A percentile compares a stretch with the other conserved stretches of the same genome.
These are phyloP conservation scores for Lachancea dasiensis DNA, from an alignment of 805 yeast species.

Conservation along the genomic window DNA sequence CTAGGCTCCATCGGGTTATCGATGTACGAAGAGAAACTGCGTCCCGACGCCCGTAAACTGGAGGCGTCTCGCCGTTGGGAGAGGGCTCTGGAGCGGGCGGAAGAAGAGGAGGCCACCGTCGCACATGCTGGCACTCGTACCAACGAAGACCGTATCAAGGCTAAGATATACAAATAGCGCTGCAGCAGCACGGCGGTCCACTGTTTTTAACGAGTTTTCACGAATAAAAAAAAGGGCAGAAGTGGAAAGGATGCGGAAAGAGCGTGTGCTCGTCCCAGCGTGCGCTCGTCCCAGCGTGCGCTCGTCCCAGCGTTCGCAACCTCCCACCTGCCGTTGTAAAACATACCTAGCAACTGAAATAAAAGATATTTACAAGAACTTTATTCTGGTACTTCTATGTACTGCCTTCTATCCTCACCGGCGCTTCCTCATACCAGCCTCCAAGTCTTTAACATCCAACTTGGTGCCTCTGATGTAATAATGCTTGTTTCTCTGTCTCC, in stretches of 20 bases:
- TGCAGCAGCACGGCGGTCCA: neutral
- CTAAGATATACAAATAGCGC: constrained; percentile 30
- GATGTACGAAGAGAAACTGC: constrained; percentile 56
- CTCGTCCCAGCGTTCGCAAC: too few species aligned
- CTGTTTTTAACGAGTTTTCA: constrained; percentile 28
- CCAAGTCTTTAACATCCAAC: constrained; percentile 70
- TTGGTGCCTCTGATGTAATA: constrained; percentile 81
- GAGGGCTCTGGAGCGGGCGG: constrained; percentile 39
- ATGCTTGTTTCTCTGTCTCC: constrained; percentile 72
- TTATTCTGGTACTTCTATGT: too few species aligned
- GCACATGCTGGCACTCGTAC: constrained; percentile 23
- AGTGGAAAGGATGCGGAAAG: too few species aligned
- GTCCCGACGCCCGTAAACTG: constrained; percentile 35
- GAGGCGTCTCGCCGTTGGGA: constrained; percentile 42
- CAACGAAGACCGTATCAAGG: constrained; percentile 35
- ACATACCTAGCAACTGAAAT: too few species aligned
- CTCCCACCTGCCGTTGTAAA: too few species aligned
- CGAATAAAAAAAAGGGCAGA: neutral
- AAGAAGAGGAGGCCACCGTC: constrained; percentile 32
- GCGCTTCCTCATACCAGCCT: constrained; percentile 36
- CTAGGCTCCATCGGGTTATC: constrained; percentile 63
- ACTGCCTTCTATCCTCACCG: constrained; percentile 9
- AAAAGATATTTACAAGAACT: too few species aligned
- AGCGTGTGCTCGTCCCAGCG: too few species aligned
- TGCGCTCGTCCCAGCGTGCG: too few species aligned